Percentiles rank a stretch among this genome's conserved stretches.
Conservation (phyloP, 805 yeast species). For the Kodamaea kakaduensis region DNA sequence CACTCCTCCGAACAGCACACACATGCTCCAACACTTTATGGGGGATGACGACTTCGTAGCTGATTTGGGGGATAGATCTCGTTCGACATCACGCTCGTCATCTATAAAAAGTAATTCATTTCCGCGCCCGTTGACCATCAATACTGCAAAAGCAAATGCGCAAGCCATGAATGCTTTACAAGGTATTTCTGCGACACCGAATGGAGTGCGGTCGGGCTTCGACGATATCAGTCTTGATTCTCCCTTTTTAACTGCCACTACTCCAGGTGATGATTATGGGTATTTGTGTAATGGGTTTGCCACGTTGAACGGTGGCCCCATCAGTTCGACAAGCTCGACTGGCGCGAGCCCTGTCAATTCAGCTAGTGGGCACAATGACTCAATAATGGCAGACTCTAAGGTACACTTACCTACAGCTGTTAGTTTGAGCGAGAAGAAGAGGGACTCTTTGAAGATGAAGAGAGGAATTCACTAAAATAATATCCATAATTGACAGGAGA, state of each 20-base stretch:
- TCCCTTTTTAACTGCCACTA: conserved; percentile 39
- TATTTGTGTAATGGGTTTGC: conserved; percentile 22
- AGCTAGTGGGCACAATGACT: conserved; percentile 10
- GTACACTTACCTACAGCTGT: conserved; percentile 30
- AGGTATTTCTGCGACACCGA: conserved; percentile 12
- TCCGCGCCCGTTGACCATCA: conserved; percentile 35
- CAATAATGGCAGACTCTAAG: conserved; percentile 13
- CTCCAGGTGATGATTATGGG: conserved; percentile 34
- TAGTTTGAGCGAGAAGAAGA: conserved; percentile 41
- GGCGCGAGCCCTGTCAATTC: conserved; percentile 15
- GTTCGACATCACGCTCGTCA: conserved; percentile 19
- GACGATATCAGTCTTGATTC: conserved; percentile 28
- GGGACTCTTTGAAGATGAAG: conserved; percentile 42
- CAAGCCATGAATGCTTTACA: conserved; percentile 23
- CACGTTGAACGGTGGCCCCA: conserved; percentile 7
- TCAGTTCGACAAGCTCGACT: conserved; percentile 10
- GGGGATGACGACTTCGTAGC: conserved; percentile 28
- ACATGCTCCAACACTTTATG: conserved; percentile 8
- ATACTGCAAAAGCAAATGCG: conserved; percentile 31
- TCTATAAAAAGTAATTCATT: conserved; percentile 22
- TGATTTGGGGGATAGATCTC: conserved; percentile 15
- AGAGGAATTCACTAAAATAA: conserved; percentile 39
- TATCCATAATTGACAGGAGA: too few species aligned
- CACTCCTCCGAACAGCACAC: conserved; percentile 12
- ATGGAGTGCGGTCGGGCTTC: conserved; percentile 4